These are phyloP conservation scores for Aspergillus cejpii DNA, from an alignment of 2,329 filamentous ascomycete species.

Conservation along the genomic window DNA sequence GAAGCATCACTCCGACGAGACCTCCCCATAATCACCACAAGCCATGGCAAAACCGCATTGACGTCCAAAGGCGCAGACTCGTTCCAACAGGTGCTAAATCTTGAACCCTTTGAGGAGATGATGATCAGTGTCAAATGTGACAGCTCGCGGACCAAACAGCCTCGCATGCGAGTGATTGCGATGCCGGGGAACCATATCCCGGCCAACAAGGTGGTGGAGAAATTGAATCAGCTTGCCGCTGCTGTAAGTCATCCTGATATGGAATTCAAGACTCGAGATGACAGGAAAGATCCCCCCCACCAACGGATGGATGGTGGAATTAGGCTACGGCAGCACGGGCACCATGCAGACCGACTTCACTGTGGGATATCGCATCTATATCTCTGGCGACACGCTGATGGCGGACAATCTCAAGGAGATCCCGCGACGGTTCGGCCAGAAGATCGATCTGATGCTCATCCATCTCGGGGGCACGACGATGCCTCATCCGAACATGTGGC, in stretches of 20 bases:
- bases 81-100: slow-evolving; percentile 50
- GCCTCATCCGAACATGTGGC: slow-evolving; percentile 51
- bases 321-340: slow-evolving; percentile 43
- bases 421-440: slow-evolving; percentile 48
- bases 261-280: background rate
- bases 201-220: slow-evolving; percentile 34
- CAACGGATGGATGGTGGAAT: slow-evolving; percentile 61
- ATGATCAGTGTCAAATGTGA: slow-evolving; percentile 38
- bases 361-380: slow-evolving; percentile 56
- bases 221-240: slow-evolving; percentile 43
- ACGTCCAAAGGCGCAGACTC: slow-evolving; percentile 42
- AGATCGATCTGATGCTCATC: slow-evolving; percentile 60
- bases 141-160: slow-evolving; percentile 19
- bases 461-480: slow-evolving; percentile 62
- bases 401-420: slow-evolving; percentile 58
- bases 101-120: slow-evolving; percentile 52
- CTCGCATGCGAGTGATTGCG: slow-evolving; percentile 52
- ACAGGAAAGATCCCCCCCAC: slow-evolving; percentile 51
- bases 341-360: slow-evolving; percentile 29
- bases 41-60: slow-evolving; percentile 53
- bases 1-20: slow-evolving; percentile 47
- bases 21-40: slow-evolving; percentile 58
- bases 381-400: slow-evolving; percentile 59
- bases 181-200: slow-evolving; percentile 61
- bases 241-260: slow-evolving; percentile 29